These are phyloP conservation scores for Heterobasidion parviporum DNA, from an alignment of 1,284 basidiomycete species.

Conservation along the genomic window DNA sequence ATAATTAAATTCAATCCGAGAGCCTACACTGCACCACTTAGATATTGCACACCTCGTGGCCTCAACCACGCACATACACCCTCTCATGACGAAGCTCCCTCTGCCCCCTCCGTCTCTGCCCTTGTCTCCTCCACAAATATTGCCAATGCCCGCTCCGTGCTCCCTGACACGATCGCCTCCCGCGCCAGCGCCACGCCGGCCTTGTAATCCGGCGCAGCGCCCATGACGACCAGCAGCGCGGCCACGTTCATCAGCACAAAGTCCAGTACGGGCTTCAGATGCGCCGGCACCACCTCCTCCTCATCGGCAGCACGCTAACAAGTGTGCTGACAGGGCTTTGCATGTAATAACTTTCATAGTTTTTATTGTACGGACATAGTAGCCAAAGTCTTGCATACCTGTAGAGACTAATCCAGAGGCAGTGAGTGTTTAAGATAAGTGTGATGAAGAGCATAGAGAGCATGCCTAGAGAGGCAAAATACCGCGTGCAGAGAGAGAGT, in stretches of 20 bases:
- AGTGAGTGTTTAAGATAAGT: background rate
- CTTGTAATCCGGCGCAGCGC: slow-evolving; percentile 59
- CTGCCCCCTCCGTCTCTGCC: background rate
- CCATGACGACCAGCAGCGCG: slow-evolving; percentile 75
- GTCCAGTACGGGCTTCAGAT: slow-evolving; percentile 57
- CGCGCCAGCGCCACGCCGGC: slow-evolving; percentile 71
- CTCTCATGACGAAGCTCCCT: background rate
- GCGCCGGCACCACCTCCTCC: slow-evolving; percentile 79
- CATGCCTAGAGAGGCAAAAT: background rate
- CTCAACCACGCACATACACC: too few relatives aligned
- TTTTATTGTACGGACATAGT: background rate
- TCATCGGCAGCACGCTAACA: slow-evolving; percentile 64
- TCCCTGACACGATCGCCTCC: slow-evolving; percentile 66
- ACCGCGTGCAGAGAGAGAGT: background rate
- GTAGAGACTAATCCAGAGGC: background rate
- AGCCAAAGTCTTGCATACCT: too few relatives aligned
- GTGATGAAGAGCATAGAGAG: background rate
- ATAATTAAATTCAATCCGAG: slow-evolving; percentile 63
- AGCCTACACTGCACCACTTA: slow-evolving; percentile 88
- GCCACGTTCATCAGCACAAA: slow-evolving; percentile 85
- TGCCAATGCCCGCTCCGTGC: slow-evolving; percentile 67
- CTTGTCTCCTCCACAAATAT: slow-evolving; percentile 32
- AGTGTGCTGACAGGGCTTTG: slow-evolving; percentile 59
- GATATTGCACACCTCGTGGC: slow-evolving; percentile 54
- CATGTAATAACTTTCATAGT: slow-evolving; percentile 24